Conservation (phyloP, 2,329 filamentous ascomycete species). For the Fusarium hostae region DNA sequence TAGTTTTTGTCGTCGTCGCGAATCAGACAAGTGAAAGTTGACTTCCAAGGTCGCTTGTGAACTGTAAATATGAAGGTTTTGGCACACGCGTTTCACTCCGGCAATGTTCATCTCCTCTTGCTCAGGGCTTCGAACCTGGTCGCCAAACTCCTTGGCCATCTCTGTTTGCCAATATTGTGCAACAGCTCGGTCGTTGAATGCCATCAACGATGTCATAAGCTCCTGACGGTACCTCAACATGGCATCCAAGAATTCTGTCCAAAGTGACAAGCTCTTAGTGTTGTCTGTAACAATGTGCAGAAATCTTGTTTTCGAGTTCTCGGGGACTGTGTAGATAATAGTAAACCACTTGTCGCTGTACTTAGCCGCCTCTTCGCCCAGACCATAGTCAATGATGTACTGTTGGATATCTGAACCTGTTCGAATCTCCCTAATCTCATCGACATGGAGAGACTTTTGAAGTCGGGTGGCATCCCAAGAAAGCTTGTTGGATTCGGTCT, state of each 20-base stretch:
- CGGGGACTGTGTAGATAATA: conserved; percentile 84
- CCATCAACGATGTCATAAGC: conserved; percentile 88
- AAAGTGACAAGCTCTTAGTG: conserved; percentile 76
- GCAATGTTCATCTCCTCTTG: conserved; percentile 80
- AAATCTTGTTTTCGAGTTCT: conserved; percentile 83
- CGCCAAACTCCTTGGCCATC: conserved; percentile 75
- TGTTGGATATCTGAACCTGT: conserved; percentile 85
- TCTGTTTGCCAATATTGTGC: conserved; percentile 87
- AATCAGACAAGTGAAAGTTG: conserved; percentile 80
- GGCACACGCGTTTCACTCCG: conserved; percentile 85
- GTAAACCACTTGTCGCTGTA: conserved; percentile 82
- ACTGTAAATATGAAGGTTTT: conserved; percentile 91
- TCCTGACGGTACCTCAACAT: conserved; percentile 89
- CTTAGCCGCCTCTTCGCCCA: conserved; percentile 63
- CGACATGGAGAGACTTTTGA: conserved; percentile 89
- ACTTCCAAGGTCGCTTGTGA: conserved; percentile 77
- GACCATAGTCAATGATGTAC: conserved; percentile 84
- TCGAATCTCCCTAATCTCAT: conserved; percentile 93
- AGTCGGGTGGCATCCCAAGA: conserved; percentile 85
- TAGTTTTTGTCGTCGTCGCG: conserved; percentile 71
- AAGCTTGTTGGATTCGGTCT: conserved; percentile 86
- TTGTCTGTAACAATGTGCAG: conserved; percentile 88
- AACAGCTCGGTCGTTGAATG: conserved; percentile 84
- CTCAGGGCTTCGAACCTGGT: conserved; percentile 60
- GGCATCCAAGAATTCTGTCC: conserved; percentile 85